Conservation (phyloP, 2,329 filamentous ascomycete species). For the Stagonosporopsis chrysanthemi region DNA sequence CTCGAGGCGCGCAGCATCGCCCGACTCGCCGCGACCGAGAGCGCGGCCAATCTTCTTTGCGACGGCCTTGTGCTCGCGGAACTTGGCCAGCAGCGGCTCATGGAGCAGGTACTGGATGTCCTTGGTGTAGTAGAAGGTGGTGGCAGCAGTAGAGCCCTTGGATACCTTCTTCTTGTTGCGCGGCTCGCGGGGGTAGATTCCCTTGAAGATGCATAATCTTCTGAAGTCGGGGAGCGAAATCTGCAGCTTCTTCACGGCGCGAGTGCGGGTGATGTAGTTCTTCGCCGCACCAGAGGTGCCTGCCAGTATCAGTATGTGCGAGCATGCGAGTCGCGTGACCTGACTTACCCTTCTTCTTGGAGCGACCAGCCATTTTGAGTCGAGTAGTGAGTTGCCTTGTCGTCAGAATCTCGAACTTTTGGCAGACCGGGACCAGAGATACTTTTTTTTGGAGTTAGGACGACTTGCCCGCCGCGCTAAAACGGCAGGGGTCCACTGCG, state of each 20-base stretch:
- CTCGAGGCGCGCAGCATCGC: conserved; percentile 87
- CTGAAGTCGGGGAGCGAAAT: conserved; percentile 97
- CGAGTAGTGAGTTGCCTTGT: conserved; percentile 7
- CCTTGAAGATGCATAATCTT: conserved; percentile 99
- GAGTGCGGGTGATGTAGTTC: conserved; percentile 97
- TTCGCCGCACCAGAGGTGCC: conserved; percentile 89
- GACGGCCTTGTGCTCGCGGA: conserved; percentile 94
- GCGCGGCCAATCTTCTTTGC: conserved; percentile 97
- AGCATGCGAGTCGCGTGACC: not conserved
- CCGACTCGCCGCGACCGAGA: conserved; percentile 87
- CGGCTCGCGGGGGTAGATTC: conserved; percentile 96
- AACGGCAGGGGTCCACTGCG: conserved; percentile 24
- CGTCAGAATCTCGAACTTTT: conserved; percentile 15
- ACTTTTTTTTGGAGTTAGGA: conserved; percentile 25
- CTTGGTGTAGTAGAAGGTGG: conserved; percentile 91
- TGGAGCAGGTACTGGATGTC: conserved; percentile 98
- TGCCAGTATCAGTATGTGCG: conserved; percentile 44
- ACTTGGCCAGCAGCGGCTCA: conserved; percentile 91
- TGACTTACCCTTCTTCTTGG: conserved; percentile 69
- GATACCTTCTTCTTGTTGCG: conserved; percentile 96
- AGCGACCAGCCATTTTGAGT: conserved; percentile 45
- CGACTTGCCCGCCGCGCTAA: conserved; percentile 27
- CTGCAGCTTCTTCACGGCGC: conserved; percentile 97
- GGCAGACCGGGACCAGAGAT: not conserved
- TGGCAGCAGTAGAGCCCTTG: conserved; percentile 87